Evolutionary conservation across 768 basidiomycete species (phyloP).

Genomic region (Lentinula detonsa): DNA sequence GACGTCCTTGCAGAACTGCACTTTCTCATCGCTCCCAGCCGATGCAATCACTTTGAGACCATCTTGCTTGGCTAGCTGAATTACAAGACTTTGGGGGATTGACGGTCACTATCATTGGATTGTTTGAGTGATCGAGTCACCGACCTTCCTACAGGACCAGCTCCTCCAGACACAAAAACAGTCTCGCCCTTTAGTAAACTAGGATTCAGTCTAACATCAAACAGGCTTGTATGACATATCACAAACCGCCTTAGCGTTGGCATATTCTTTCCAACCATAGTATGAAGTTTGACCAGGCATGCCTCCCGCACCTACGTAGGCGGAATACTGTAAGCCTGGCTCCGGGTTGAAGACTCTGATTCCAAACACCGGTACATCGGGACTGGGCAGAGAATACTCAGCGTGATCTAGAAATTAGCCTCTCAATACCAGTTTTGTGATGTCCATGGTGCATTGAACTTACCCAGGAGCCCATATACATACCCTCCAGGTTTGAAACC

Average conservation of each 20-base stretch:
- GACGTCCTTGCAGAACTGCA: slow-evolving; percentile 50
- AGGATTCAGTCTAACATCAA: neutral
- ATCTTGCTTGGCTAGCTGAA: slow-evolving; percentile 46
- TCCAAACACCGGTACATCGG: slow-evolving; percentile 9
- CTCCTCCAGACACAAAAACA: slow-evolving; percentile 35
- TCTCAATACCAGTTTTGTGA: neutral
- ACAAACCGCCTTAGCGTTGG: slow-evolving; percentile 12
- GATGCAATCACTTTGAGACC: slow-evolving; percentile 64
- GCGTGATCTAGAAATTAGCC: slow-evolving; percentile 7
- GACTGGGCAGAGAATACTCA: slow-evolving; percentile 30
- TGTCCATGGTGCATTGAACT: neutral
- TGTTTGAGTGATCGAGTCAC: slow-evolving; percentile 13
- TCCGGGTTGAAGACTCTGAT: slow-evolving; percentile 24
- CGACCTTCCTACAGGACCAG: slow-evolving; percentile 56
- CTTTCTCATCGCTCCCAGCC: slow-evolving; percentile 71
- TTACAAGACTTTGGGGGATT: slow-evolving; percentile 18
- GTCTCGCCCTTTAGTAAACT: slow-evolving; percentile 27
- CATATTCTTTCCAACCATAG: slow-evolving; percentile 17
- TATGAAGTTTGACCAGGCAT: slow-evolving; percentile 28
- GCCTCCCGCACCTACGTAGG: slow-evolving; percentile 44
- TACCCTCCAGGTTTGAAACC: slow-evolving; percentile 17
- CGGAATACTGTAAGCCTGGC: slow-evolving; percentile 43
- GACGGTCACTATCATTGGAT: neutral
- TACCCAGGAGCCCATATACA: slow-evolving; percentile 18
- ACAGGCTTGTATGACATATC: too few relatives aligned